Evolutionary conservation across 768 basidiomycete genomes (phyloP), one percentile per base, ranked within the genome.

Genomic region (Lactarius sanguifluus): DNA sequence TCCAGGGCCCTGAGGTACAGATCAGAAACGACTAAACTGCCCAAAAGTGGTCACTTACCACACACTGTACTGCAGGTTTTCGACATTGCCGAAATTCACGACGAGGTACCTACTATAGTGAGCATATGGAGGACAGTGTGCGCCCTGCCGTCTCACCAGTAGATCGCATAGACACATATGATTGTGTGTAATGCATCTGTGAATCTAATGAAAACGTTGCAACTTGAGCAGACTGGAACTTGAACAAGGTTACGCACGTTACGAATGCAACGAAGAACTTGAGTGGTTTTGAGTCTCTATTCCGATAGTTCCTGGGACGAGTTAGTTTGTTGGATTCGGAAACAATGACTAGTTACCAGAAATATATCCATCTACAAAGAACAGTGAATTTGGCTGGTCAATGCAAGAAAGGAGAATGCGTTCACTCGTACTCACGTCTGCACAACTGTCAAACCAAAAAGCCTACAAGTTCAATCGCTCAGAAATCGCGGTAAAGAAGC

Each of bases 171-270:
- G 2, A 78, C 77, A 70, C 80, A 82, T 3, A 84, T 70, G 20
- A 76, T 70, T 18, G 83, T 70, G 68, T 85, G 83, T 2, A 76
- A 40, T 0, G 81, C 80, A 71, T 85, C 83, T 65, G 83, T 69
- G 16, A 79, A 1, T 71, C 81, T 82, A 32, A 54, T n/a, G 23
- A 25, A n/a, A 12, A 18, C 10, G 32, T 41, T 30, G 18, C 3
- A 7, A 34, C 10, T 60, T 3, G 43, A 28, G 18, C 12, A 20
- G 16, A 18, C 15, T n/a, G 12, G 20, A 4, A 28, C 5, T 13
- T 16, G n/a, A 20, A 3, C 34, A 30, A 20, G 20, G 5, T 16
- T 13, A 60, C 64, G 5, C 30, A 65, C 30, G 30, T 30, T 30
- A 30, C 5, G 30, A 30, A 30, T 30, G 30, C 30, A 30, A 30